Percentiles rank a stretch among this genome's conserved stretches.
Conservation (phyloP, 176 grass and related monocot genomes). For the Phoenix dactylifera region DNA sequence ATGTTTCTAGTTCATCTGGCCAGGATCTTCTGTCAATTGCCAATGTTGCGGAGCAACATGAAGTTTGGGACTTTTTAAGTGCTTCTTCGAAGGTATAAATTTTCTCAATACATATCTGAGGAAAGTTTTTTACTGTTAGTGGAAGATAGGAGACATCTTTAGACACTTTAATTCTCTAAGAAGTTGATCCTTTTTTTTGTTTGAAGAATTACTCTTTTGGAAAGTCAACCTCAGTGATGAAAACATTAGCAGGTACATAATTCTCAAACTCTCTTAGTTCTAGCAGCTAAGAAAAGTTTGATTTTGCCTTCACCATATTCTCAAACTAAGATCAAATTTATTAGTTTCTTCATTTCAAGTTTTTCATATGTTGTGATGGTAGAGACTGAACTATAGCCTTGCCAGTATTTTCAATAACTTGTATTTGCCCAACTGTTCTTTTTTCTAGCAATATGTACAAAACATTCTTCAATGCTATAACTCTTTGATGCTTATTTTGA, state of each 20-base stretch:
- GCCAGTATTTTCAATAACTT: no score
- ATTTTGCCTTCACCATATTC: no score
- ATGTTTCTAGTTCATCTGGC: conserved; percentile 25
- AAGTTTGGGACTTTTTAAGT: conserved; percentile 98
- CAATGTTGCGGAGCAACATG: conserved; percentile 89
- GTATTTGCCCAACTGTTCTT: no score
- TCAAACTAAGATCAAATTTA: no score
- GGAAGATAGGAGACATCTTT: conserved; percentile 5
- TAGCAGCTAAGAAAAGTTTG: no score
- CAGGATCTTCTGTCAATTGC: conserved; percentile 88
- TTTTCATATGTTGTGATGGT: no score
- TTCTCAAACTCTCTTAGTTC: no score
- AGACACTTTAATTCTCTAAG: conserved; percentile 3
- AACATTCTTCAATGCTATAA: no score
- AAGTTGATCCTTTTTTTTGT: conserved; percentile 17
- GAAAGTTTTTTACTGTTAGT: conserved; percentile 13
- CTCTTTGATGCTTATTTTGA: no score
- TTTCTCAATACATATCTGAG: conserved; percentile 1
- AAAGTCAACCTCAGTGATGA: conserved; percentile 91
- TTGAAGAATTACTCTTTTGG: conserved; percentile 93
- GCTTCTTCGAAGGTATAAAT: conserved; percentile 62
- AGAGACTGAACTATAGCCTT: no score
- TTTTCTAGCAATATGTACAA: no score
- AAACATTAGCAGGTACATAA: conserved; percentile 69
- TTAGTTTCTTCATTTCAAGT: no score